Conservation (phyloP, 139 green algal species). For the Tetraselmis striata region DNA sequence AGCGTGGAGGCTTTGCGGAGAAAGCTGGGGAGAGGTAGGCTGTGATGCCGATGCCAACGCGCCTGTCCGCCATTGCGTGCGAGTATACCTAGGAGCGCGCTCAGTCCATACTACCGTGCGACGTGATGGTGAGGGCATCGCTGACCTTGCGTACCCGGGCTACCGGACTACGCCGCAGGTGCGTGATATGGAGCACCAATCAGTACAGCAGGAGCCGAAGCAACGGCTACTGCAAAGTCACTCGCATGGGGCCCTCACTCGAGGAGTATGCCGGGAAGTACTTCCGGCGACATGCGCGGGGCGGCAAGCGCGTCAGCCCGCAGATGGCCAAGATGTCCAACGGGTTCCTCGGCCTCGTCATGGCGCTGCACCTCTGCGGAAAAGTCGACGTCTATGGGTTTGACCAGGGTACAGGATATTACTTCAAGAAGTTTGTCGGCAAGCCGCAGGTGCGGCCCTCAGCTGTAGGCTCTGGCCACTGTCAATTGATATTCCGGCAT, state of each 20-base stretch:
- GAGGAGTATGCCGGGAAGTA: slow-evolving; percentile 7
- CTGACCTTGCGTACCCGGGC: no score
- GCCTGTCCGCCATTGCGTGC: no score
- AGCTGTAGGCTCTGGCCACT: neutral
- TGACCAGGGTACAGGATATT: neutral
- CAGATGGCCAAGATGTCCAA: slow-evolving; percentile 18
- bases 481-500: neutral
- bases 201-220: neutral
- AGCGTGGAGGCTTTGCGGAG: slow-evolving; percentile 11
- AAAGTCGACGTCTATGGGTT: slow-evolving; percentile 9
- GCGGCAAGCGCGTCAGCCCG: neutral
- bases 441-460: neutral
- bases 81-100: no score
- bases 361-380: slow-evolving; percentile 5
- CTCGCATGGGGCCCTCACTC: neutral
- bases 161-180: no score
- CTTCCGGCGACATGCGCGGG: neutral
- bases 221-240: slow-evolving; percentile 6
- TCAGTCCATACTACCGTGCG: no score
- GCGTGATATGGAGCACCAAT: slow-evolving; percentile 9
- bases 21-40: neutral
- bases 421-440: slow-evolving; percentile 14
- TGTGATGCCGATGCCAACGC: no score
- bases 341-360: slow-evolving; percentile 9
- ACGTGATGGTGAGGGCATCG: no score